Evolutionary conservation across 305 asterid genomes (phyloP).

Genomic region (Plantago coronopus): DNA sequence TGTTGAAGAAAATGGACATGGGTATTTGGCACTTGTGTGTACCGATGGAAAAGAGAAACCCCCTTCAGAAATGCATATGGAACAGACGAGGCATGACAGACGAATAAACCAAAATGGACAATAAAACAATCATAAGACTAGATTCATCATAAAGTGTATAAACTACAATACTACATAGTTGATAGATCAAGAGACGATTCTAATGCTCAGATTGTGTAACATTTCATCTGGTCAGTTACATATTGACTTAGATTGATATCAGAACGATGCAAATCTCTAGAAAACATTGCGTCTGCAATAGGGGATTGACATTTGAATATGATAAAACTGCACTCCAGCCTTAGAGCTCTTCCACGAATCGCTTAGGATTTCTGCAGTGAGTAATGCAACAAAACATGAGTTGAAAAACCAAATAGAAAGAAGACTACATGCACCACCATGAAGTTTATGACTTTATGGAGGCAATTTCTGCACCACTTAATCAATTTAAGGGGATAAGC

Average conservation of each 20-base stretch:
- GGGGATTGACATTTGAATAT: not conserved
- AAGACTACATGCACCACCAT: no score
- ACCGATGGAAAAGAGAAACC: no score
- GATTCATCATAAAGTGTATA: no score
- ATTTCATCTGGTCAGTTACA: not conserved
- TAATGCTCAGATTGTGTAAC: not conserved
- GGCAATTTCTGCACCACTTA: no score
- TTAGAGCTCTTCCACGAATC: conserved; percentile 13
- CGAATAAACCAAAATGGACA: no score
- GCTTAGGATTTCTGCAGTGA: conserved; percentile 43
- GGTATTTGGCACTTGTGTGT: no score
- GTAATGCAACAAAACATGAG: conserved; percentile 17
- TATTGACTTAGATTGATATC: not conserved
- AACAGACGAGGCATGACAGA: no score
- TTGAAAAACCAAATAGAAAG: conserved; percentile 8
- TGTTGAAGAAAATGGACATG: no score
- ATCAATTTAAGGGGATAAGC: not conserved
- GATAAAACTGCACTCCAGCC: conserved; percentile 9
- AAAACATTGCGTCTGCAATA: conserved; percentile 13
- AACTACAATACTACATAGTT: no score
- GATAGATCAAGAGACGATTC: no score
- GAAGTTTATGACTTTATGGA: not conserved
- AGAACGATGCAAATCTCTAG: not conserved
- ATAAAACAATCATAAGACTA: no score
- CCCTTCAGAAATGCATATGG: no score